Evolutionary conservation across 148 eudicot genomes (phyloP).

Genomic region (Fagopyrum tataricum): DNA sequence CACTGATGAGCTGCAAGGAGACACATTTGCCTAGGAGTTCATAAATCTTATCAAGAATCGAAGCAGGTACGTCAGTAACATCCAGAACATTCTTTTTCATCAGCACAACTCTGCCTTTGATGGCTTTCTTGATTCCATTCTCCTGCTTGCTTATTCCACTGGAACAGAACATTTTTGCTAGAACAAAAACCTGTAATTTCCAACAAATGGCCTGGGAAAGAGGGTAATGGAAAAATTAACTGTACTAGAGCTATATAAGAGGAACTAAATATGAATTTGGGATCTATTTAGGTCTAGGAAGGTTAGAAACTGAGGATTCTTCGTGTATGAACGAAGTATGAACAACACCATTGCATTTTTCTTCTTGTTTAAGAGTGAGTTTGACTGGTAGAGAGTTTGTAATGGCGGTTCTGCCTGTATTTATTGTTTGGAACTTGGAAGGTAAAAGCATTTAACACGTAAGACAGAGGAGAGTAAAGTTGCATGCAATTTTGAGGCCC

Average conservation of each 20-base stretch:
- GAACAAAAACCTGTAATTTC: neutral
- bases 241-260: neutral
- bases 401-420: neutral
- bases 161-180: neutral
- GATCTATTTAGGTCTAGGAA: neutral
- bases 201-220: neutral
- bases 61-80: conserved; percentile 40
- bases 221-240: neutral
- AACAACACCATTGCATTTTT: neutral
- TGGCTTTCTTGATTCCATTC: conserved; percentile 19
- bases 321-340: neutral
- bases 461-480: neutral
- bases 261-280: neutral
- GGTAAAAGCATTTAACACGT: conserved; percentile 6
- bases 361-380: neutral
- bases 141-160: neutral
- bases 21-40: conserved; percentile 58
- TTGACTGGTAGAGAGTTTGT: neutral
- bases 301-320: neutral
- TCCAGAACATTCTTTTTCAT: conserved; percentile 63
- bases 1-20: conserved; percentile 63
- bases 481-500: neutral
- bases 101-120: conserved; percentile 48
- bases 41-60: conserved; percentile 47
- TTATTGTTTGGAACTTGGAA: conserved; percentile 1